Conservation (phyloP, 2,329 filamentous ascomycete genomes). For the Dothideomycetes sp. region DNA sequence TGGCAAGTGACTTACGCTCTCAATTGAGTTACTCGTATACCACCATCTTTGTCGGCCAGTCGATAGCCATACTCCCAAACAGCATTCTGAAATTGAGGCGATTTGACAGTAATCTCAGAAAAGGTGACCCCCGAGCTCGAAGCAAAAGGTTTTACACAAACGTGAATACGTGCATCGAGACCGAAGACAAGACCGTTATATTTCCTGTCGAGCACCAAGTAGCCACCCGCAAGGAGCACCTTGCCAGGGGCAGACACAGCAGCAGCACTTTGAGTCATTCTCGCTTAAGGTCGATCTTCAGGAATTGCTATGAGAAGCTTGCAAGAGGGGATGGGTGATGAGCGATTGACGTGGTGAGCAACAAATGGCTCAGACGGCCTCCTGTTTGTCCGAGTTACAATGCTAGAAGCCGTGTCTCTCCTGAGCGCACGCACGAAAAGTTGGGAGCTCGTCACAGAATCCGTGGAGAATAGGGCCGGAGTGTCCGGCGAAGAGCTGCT, state of each 20-base stretch:
- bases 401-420: conserved; percentile 6
- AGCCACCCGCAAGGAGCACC: conserved; percentile 88
- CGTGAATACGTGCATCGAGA: conserved; percentile 55
- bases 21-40: conserved; percentile 71
- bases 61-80: conserved; percentile 82
- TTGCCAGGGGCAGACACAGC: conserved; percentile 86
- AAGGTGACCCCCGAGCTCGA: conserved; percentile 53
- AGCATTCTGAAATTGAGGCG: conserved; percentile 82
- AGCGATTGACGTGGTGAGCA: conserved; percentile 3
- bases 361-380: conserved; percentile 3
- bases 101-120: conserved; percentile 72
- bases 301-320: conserved; percentile 11
- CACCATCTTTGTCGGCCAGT: conserved; percentile 60
- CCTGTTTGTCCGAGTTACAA: conserved; percentile 3
- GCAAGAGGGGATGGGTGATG: not conserved
- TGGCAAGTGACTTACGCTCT: conserved; percentile 55
- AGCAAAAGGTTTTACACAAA: conserved; percentile 46
- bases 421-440: conserved; percentile 1
- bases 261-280: conserved; percentile 16
- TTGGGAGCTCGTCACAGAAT: not conserved
- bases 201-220: conserved; percentile 80
- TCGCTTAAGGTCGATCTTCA: conserved; percentile 2
- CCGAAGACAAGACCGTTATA: conserved; percentile 68
- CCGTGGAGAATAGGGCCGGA: conserved; percentile 3
- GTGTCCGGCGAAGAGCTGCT: no score